phyloP scores from a whole-genome alignment of 1,284 basidiomycete species.

The Pyrrhoderma noxium region DNA sequence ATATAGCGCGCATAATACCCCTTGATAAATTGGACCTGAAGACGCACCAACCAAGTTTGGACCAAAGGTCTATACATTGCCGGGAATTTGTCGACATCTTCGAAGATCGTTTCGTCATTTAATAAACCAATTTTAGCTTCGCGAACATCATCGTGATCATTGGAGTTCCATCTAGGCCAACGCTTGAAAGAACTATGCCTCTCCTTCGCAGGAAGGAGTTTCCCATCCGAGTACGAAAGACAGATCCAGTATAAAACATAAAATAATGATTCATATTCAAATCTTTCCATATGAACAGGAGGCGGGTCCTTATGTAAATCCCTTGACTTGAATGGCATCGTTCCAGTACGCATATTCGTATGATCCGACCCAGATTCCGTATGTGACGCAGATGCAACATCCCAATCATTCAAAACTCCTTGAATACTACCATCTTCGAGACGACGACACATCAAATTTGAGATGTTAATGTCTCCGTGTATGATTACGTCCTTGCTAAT shows the following conservation, averaged over 20 bases:
- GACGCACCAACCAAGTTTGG: no score
- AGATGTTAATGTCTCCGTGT: slow-evolving; percentile 11
- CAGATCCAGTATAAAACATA: slow-evolving; percentile 8
- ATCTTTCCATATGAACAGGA: slow-evolving; percentile 2
- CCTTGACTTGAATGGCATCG: slow-evolving; percentile 4
- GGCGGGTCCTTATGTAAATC: neutral
- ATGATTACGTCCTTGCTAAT: neutral
- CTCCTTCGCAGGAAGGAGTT: no score
- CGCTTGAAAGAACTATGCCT: no score
- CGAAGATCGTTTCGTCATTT: no score
- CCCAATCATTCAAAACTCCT: slow-evolving; percentile 13
- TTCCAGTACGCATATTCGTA: slow-evolving; percentile 3
- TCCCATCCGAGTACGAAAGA: neutral
- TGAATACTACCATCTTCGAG: neutral
- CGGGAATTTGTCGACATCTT: no score
- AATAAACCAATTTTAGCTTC: no score
- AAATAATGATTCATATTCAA: slow-evolving; percentile 8
- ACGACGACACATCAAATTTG: slow-evolving; percentile 6
- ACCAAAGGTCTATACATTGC: no score
- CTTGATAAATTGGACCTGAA: no score
- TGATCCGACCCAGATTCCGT: neutral
- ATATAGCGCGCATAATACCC: no score
- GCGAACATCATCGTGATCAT: no score
- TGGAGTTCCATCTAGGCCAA: no score
- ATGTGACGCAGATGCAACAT: neutral